These are phyloP conservation scores for Xylaria sp. DNA, from an alignment of 2,329 filamentous ascomycete genomes.

Conservation along the genomic window DNA sequence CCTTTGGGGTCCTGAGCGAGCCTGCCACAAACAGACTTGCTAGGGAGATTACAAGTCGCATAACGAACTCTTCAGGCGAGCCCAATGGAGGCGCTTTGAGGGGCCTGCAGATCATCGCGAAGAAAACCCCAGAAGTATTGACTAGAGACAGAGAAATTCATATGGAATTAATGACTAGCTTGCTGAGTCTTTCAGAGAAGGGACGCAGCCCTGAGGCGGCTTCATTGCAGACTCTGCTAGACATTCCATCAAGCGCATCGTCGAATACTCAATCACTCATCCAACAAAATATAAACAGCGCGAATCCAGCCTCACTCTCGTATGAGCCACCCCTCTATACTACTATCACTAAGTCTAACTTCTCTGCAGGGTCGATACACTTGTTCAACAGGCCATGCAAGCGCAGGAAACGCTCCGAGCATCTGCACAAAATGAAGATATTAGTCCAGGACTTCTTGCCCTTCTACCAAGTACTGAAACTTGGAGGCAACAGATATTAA, in stretches of 20 bases:
- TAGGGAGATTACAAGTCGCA: slow-evolving; percentile 47
- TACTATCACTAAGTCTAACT: slow-evolving; percentile 35
- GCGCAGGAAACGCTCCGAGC: slow-evolving; percentile 53
- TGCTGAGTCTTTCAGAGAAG: slow-evolving; percentile 66
- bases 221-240: slow-evolving; percentile 59
- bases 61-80: slow-evolving; percentile 41
- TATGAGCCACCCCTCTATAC: slow-evolving; percentile 49
- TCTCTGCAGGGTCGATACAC: slow-evolving; percentile 60
- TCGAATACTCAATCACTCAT: slow-evolving; percentile 63
- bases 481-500: slow-evolving; percentile 73
- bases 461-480: slow-evolving; percentile 71
- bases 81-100: slow-evolving; percentile 52
- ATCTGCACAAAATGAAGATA: slow-evolving; percentile 50
- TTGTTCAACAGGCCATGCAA: slow-evolving; percentile 61
- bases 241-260: slow-evolving; percentile 56
- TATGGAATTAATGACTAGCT: slow-evolving; percentile 62
- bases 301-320: slow-evolving; percentile 62
- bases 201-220: slow-evolving; percentile 54
- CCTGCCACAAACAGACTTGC: slow-evolving; percentile 51
- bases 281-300: slow-evolving; percentile 65
- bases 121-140: slow-evolving; percentile 58
- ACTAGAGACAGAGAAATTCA: slow-evolving; percentile 59
- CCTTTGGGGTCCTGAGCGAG: slow-evolving; percentile 55
- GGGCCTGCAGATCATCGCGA: slow-evolving; percentile 61
- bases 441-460: slow-evolving; percentile 26